Base-by-base conservation (phyloP, 164 flowering plant species). In the Stephania cephalantha region DNA sequence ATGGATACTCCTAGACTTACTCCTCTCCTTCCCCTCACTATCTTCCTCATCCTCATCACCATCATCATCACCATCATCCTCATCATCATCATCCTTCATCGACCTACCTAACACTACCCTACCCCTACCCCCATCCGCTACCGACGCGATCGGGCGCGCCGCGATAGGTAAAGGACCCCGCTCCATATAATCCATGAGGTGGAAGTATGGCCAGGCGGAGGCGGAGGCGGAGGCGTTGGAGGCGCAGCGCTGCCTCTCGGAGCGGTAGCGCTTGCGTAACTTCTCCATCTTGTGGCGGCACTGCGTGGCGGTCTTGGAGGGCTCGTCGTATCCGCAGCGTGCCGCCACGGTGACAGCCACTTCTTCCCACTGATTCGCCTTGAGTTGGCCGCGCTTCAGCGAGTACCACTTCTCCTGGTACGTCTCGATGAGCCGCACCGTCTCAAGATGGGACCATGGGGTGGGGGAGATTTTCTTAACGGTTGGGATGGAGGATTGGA, bases 231-330 rank as follows among this genome's bases (percentile, higher is more conserved):
- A 78, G 31, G 77, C 74, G 46, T 69, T 12, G 48, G 73, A 66
- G n/a, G 66, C 20, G 66, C 25, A 61, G 25, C 80, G 78, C 74
- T 78, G 88, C 31, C 74, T 79, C 84, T 91, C 97, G 42, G 94
- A 68, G 46, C 98, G 90, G 83, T 88, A 90, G 35, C 98, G 88
- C 50, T 88, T 86, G 2, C 98, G 90, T 68, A 95, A 94, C 84
- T 95, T 95, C 88, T 95, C 98, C 82, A 95, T 90, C 85, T 95
- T 95, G 87, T 95, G 97, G 71, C 98, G 94, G 85, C 98, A 95
- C 83, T 95, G 98, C 31, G 85, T 81, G 78, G 94, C 80, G 75
- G 97, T 73, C 76, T 90, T 92, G 48, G 95, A 77, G 5, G 86
- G 88, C 42, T 84, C 83, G 55, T 82, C 83, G 85, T 73, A 81